Conservation (phyloP, 257 asterid species). For the Solanum tarapatanum region DNA sequence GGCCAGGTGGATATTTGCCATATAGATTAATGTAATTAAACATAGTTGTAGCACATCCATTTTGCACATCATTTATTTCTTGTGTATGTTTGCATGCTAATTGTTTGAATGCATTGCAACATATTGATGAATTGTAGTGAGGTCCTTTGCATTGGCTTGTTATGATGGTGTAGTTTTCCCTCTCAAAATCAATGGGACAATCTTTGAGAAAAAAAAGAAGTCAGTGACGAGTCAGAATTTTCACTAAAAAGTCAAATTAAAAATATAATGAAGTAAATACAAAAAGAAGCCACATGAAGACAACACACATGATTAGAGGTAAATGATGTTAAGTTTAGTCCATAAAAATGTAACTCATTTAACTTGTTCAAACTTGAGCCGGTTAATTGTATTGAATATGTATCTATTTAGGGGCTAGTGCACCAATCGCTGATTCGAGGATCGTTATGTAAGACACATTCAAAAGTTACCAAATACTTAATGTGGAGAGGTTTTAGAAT, state of each 20-base stretch:
- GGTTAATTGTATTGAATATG: background rate
- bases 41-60: conserved; percentile 48
- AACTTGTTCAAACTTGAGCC: background rate
- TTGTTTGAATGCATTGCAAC: conserved; percentile 54
- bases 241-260: background rate
- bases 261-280: background rate
- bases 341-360: background rate
- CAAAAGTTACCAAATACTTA: background rate
- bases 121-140: conserved; percentile 35
- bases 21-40: conserved; percentile 62
- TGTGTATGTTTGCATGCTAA: conserved; percentile 46
- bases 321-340: background rate
- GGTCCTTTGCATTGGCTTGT: conserved; percentile 95
- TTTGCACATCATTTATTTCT: conserved; percentile 38
- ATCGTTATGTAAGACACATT: background rate
- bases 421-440: background rate
- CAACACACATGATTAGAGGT: background rate
- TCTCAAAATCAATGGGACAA: conserved; percentile 55
- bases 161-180: conserved; percentile 64
- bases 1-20: conserved; percentile 56
- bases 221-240: background rate
- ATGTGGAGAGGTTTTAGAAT: background rate
- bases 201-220: conserved; percentile 14
- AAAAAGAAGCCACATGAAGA: accelerated
- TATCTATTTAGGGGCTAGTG: background rate